phyloP scores from a whole-genome alignment of 257 asterid genomes.

The Osmanthus fragrans region DNA sequence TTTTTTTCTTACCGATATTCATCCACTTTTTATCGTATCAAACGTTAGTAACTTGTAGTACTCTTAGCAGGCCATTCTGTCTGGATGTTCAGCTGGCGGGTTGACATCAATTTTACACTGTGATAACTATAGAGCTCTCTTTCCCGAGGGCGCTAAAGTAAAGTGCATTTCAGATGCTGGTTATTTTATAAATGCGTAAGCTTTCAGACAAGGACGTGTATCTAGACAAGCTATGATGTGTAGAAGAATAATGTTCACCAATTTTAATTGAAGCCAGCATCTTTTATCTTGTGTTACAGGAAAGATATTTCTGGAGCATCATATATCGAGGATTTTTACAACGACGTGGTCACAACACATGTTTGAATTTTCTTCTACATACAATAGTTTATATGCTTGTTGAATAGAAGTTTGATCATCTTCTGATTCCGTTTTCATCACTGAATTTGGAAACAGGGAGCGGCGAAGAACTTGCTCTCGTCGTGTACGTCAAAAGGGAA shows the following conservation, averaged over 20 bases:
- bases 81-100: constrained; percentile 96
- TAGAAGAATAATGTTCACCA: neutral
- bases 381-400: neutral
- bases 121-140: constrained; percentile 58
- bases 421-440: neutral
- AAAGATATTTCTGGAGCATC: constrained; percentile 64
- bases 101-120: constrained; percentile 73
- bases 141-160: constrained; percentile 60
- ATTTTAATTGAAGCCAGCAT: neutral
- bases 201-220: neutral
- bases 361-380: constrained; percentile 32
- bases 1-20: neutral
- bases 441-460: constrained; percentile 49
- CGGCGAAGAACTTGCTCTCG: constrained; percentile 63
- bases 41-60: neutral
- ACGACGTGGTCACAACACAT: constrained; percentile 65
- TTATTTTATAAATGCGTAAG: constrained; percentile 72
- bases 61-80: constrained; percentile 61
- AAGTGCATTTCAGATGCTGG: constrained; percentile 91
- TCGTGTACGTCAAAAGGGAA: constrained; percentile 62
- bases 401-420: neutral
- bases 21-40: neutral
- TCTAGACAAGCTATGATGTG: too few species aligned
- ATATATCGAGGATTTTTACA: constrained; percentile 52
- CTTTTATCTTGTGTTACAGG: constrained; percentile 38